These are phyloP conservation scores for Suhomyces prunicola DNA, from an alignment of 805 yeast species.

Conservation along the genomic window DNA sequence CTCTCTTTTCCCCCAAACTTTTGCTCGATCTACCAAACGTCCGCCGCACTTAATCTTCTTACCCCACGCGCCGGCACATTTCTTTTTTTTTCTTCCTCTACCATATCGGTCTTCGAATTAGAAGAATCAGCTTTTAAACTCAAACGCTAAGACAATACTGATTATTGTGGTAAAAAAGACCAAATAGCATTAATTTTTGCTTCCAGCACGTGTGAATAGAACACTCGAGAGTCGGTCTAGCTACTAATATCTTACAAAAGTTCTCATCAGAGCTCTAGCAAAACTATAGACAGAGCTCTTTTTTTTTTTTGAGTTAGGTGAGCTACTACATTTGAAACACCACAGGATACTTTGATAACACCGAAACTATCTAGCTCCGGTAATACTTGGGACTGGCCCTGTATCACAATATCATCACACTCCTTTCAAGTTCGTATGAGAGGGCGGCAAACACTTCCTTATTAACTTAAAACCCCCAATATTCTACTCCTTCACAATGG, in stretches of 20 bases:
- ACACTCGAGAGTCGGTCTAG: not conserved
- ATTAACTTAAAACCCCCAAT: not conserved
- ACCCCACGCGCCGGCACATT: slow-evolving; percentile 1
- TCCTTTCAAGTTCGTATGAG: not conserved
- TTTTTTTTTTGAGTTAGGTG: not conserved
- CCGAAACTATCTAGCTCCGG: not conserved
- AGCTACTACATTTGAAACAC: not conserved
- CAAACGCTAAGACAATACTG: not conserved
- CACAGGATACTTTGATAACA: not conserved
- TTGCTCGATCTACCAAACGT: not conserved
- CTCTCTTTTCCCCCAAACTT: not conserved
- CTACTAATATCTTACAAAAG: not conserved
- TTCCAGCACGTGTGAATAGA: not conserved
- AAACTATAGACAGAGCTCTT: not conserved
- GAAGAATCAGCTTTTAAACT: not conserved
- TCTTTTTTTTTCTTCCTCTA: not conserved
- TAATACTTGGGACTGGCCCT: not conserved
- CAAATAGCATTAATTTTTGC: not conserved
- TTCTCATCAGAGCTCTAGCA: not conserved
- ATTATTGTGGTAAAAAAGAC: not conserved
- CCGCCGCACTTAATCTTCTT: not conserved
- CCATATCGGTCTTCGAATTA: not conserved
- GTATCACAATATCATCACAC: not conserved
- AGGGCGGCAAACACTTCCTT: not conserved
- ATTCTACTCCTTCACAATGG: not conserved